Evolutionary conservation across 768 basidiomycete species (phyloP), one percentile per base, ranked within the genome.

Genomic region (Russula foetens): DNA sequence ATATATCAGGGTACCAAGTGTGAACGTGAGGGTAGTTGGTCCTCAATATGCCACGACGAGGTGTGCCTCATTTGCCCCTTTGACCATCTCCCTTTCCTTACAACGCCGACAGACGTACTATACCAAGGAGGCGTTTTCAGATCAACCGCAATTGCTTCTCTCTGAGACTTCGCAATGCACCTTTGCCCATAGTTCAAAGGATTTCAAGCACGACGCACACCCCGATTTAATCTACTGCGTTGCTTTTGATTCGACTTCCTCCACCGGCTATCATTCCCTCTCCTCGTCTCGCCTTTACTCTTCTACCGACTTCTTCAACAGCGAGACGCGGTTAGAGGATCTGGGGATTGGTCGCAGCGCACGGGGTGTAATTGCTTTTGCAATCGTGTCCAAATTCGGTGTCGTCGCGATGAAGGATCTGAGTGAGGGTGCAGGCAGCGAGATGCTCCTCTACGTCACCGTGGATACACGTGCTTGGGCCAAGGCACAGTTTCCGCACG

Each of bases 401-500:
- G 88, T 98, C 11, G 94, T 92, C 7, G 96, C 95, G 1, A 68
- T 98, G 64, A 88, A 84, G 72, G 92, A 92, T 63, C 62, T 85
- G 19, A 73, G 77, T 2, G 71, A 79, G 4, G 76, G 74, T 5
- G 81, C 73, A 39, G 73, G 77, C 6, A 86, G 84, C 17, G 86
- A 93, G 65, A 90, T 91, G 87, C 71, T 86, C 48, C 76, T 98
- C 11, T 98, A 92, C 68, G 92, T 97, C 39, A 83, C 89, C 0
- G 79, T 90, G 4, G 90, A 98, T 71, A 85, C 90, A 7, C 79
- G 81, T 67, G 80, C 76, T 1, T 99, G 94, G 94, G 86, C 88
- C 2, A 84, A 86, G 66, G 93, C 92, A 2, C 84, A 85, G 61
- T 98, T 99, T 78, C 97, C 97, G 3, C 97, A 97, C 69, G 86